phyloP scores from a whole-genome alignment of 2,329 filamentous ascomycete species.

The Aspergillus uvarum region DNA sequence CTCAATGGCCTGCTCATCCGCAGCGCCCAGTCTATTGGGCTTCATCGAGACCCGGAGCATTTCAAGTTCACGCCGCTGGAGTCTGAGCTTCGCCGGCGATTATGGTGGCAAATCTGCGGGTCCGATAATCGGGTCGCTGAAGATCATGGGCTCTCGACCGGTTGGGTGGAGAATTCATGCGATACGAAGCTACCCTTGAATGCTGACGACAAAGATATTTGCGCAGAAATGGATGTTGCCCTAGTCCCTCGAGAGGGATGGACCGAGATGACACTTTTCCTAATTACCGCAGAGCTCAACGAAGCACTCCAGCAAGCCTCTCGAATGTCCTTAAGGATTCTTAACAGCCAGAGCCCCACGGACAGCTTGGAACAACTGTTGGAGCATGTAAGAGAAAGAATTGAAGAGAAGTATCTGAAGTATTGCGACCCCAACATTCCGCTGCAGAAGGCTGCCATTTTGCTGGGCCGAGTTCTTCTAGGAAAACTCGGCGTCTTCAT shows the following conservation, averaged over 20 bases:
- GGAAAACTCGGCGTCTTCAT: too few relatives aligned
- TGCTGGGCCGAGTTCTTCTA: too few relatives aligned
- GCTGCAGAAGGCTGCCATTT: too few relatives aligned
- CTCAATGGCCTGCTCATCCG: slow-evolving; percentile 31
- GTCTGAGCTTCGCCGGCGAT: slow-evolving; percentile 48
- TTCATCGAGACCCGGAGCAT: slow-evolving; percentile 44
- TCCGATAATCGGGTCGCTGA: slow-evolving; percentile 48
- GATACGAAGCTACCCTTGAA: slow-evolving; percentile 50
- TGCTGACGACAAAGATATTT: slow-evolving; percentile 50
- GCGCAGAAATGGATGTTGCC: slow-evolving; percentile 44
- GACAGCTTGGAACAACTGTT: too few relatives aligned
- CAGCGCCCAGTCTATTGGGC: slow-evolving; percentile 31
- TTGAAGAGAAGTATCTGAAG: too few relatives aligned
- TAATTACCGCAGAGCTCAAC: slow-evolving; percentile 30
- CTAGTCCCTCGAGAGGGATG: slow-evolving; percentile 48
- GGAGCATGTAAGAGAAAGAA: too few relatives aligned
- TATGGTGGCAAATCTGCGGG: slow-evolving; percentile 50
- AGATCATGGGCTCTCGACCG: slow-evolving; percentile 44
- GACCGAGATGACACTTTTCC: slow-evolving; percentile 52
- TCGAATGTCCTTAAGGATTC: too few relatives aligned
- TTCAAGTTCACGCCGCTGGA: slow-evolving; percentile 47
- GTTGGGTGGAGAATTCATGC: slow-evolving; percentile 11
- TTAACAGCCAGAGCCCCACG: too few relatives aligned
- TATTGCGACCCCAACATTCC: too few relatives aligned
- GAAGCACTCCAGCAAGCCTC: too few relatives aligned